phyloP scores from a whole-genome alignment of 306 rosid genomes.

The Dalbergia cochinchinensis region DNA sequence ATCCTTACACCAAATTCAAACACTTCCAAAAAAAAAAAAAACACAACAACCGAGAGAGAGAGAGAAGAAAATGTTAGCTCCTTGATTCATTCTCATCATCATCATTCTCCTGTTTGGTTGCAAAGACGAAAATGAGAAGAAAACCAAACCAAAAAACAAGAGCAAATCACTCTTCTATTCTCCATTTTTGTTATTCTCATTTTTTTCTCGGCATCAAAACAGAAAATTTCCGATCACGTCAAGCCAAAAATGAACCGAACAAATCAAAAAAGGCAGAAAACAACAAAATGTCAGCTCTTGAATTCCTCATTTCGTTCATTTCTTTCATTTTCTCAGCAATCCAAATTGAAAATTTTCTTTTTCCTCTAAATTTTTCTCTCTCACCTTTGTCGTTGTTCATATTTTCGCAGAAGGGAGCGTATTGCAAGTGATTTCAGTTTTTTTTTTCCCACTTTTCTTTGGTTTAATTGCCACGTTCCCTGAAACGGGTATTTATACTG shows the following conservation, averaged over 20 bases:
- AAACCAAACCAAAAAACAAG: neutral
- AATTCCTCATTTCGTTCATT: no score
- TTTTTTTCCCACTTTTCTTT: neutral
- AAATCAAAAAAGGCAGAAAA: no score
- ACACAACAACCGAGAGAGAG: no score
- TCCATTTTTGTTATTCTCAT: neutral
- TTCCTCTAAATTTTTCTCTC: neutral
- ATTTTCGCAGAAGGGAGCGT: neutral
- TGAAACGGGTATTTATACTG: neutral
- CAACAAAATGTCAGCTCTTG: no score
- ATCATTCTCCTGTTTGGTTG: neutral
- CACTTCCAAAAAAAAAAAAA: neutral
- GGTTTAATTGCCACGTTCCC: neutral
- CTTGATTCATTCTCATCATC: neutral
- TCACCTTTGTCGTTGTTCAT: slow-evolving; percentile 52
- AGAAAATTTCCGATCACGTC: neutral
- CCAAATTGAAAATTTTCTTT: neutral
- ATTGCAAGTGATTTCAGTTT: neutral
- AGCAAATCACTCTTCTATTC: neutral
- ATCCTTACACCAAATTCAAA: slow-evolving; percentile 24
- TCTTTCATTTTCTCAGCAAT: neutral
- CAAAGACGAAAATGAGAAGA: neutral
- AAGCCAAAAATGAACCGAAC: no score
- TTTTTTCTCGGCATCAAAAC: slow-evolving; percentile 13
- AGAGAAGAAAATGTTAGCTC: neutral